These are phyloP conservation scores for Asterella californica DNA, from an alignment of 225 moss, liverwort and hornwort genomes.

Conservation along the genomic window DNA sequence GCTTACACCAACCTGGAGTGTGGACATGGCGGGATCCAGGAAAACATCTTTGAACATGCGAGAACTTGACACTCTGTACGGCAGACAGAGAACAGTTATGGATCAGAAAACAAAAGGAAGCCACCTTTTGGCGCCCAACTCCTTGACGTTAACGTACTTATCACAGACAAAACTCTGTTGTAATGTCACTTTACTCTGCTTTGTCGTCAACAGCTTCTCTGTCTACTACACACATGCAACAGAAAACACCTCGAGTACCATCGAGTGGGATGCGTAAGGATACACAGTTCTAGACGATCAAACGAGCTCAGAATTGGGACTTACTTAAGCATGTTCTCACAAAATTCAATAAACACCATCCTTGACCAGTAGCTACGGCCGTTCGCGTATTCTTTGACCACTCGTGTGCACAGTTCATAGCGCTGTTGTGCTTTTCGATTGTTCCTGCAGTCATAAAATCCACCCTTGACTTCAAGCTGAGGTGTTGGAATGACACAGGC, in stretches of 20 bases:
- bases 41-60: constrained; percentile 90
- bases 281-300: no score
- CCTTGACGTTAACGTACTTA: not conserved
- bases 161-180: not conserved
- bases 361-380: constrained; percentile 92
- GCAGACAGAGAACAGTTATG: constrained; percentile 18
- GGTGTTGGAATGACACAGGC: not conserved
- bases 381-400: constrained; percentile 90
- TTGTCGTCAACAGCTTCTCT: not conserved
- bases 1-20: constrained; percentile 64
- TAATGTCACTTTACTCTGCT: no score
- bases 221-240: not conserved
- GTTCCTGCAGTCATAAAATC: constrained; percentile 43
- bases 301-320: not conserved
- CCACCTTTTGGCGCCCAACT: not conserved
- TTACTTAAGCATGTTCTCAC: constrained; percentile 87
- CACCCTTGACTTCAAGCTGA: not conserved
- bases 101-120: not conserved
- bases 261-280: not conserved
- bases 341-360: constrained; percentile 87
- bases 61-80: constrained; percentile 86
- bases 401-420: constrained; percentile 69
- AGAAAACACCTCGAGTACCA: not conserved
- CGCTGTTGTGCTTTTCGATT: constrained; percentile 77
- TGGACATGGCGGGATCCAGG: constrained; percentile 77